Evolutionary conservation across 1,284 basidiomycete species (phyloP), one percentile per base, ranked within the genome.

Genomic region (Melampsora medusae): DNA sequence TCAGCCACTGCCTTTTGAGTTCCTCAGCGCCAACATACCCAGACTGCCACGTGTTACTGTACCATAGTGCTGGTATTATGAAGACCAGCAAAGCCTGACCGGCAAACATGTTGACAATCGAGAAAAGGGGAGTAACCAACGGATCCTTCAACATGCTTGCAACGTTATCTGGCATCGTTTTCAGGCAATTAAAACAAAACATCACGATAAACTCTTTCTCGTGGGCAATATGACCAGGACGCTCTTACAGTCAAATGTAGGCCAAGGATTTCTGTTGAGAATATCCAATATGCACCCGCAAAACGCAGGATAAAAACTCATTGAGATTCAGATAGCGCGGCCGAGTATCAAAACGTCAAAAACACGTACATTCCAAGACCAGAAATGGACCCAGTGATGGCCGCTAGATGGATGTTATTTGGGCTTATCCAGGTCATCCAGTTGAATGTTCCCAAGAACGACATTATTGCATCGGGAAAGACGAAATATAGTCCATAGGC

Each of bases 391-490:
- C 77, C 46, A 53, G 65, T 71, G 19, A 77, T 73, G n/a, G 73
- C 78, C 25, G 68, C 69, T 49, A 79, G 65, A 48, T 77, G 71
- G 66, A 77, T 48, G 69, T 69, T 77, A 53, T 78, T 66, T 31
- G 79, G 79, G 3, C 76, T 77, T 78, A 88, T 88, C 88, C 88
- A 89, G 78, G 84, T 85, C 22, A 88, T 85, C 88, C 88, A 89
- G 79, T 86, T 87, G 81, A 88, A 88, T 77, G 83, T 85, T 14
- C 85, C 85, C 7, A 88, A 83, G 14, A 85, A 86, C 16, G 76
- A 77, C 77, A 83, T 83, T 19, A 72, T 62, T n/a, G 60, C 50
- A 65, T 75, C 67, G 28, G 78, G 78, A 16, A 78, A 73, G 7
- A 80, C 77, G 38, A 78, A 78, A 66, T 80, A 80, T 65, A 79